Conservation (phyloP, 371 early-diverging fungal species). For the Actinomucor elegans region DNA sequence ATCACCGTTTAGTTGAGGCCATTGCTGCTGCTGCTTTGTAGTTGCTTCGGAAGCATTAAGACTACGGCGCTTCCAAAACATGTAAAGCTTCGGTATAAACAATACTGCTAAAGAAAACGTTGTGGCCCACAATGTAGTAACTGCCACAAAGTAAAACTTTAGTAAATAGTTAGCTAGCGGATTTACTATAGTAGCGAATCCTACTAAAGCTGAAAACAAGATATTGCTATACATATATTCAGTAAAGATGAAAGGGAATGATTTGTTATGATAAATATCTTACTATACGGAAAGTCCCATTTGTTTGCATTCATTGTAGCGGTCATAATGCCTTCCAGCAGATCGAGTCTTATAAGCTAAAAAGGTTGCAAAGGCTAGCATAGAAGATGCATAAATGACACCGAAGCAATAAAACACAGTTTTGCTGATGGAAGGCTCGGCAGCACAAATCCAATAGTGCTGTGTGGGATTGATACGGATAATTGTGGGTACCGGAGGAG, state of each 20-base stretch:
- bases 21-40: background rate
- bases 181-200: conserved; percentile 48
- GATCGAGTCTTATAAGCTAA: conserved; percentile 55
- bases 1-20: background rate
- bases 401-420: conserved; percentile 28
- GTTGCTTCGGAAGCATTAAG: background rate
- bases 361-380: conserved; percentile 50
- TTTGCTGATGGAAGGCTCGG: conserved; percentile 10
- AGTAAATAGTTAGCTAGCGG: conserved; percentile 47
- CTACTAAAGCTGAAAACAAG: conserved; percentile 48
- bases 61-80: conserved; percentile 12
- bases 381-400: conserved; percentile 30
- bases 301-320: conserved; percentile 56
- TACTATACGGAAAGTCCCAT: conserved; percentile 60
- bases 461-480: conserved; percentile 32
- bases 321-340: conserved; percentile 43
- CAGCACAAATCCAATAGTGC: conserved; percentile 47
- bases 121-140: conserved; percentile 51
- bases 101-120: conserved; percentile 49
- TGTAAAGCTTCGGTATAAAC: conserved; percentile 52
- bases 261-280: conserved; percentile 16
- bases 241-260: background rate
- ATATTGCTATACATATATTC: conserved; percentile 38
- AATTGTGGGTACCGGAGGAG: conserved; percentile 30
- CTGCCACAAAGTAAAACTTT: conserved; percentile 45